Conservation (phyloP, 139 green algal species). For the Chlamydomonas incerta region DNA sequence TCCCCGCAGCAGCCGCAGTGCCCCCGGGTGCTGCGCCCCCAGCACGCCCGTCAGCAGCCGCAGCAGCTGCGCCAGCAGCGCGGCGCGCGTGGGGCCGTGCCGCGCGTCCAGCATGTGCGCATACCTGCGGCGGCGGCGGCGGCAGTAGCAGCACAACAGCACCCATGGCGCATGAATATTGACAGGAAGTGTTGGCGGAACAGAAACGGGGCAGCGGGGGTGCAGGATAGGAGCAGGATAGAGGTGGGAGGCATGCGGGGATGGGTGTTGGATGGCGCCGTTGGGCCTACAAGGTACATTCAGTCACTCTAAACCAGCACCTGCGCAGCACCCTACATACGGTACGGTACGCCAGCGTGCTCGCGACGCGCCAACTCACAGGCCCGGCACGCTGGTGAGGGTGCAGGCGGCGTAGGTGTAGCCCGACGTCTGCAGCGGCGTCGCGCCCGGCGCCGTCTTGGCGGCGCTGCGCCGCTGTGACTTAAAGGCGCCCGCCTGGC, state of each 20-base stretch:
- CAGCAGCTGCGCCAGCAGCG: not conserved
- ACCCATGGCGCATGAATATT: too few species aligned
- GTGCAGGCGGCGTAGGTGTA: not conserved
- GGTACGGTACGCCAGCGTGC: too few species aligned
- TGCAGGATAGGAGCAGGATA: too few species aligned
- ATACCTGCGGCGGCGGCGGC: not conserved
- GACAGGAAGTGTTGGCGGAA: too few species aligned
- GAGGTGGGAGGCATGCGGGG: too few species aligned
- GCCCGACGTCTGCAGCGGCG: not conserved
- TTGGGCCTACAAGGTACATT: too few species aligned
- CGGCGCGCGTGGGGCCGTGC: not conserved
- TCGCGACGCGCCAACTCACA: too few species aligned
- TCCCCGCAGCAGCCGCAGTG: not conserved
- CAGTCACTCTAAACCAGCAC: too few species aligned
- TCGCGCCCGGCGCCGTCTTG: not conserved
- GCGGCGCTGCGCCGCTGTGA: not conserved
- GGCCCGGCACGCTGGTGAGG: not conserved
- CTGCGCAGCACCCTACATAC: too few species aligned
- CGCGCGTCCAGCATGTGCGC: not conserved
- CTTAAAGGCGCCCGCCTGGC: not conserved
- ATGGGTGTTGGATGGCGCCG: too few species aligned
- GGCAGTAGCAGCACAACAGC: too few species aligned
- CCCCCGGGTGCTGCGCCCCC: not conserved
- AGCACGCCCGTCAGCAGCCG: not conserved
- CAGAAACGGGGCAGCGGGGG: too few species aligned